Evolutionary conservation across 805 yeast genomes (phyloP), one percentile per base, ranked within the genome.

Genomic region (Kuraishia hungarica): DNA sequence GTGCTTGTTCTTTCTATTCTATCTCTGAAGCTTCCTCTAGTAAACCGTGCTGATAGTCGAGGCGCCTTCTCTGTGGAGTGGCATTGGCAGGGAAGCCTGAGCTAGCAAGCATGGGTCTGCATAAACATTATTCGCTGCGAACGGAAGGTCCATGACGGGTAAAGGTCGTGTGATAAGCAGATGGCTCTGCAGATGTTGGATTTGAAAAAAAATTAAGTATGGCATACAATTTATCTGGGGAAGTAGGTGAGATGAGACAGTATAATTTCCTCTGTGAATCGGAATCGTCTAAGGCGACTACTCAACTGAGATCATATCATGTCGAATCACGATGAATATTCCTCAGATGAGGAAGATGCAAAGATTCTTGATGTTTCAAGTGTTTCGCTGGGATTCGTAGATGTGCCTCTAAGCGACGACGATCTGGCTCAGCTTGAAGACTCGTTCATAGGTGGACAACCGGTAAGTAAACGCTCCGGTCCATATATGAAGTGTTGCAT

Each of bases 401-500:
- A 87, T 62, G 76, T 80, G 1, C 77, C 81, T n/a, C 76, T 79
- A 28, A 74, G 78, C 5, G 76, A 72, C 17, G 79, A 74, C 2
- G 82, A 77, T 39, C 62, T 59, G 46, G 76, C 82, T 28, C 69
- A 75, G 1, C 55, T 75, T 3, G 83, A 79, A 55, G 97, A 90
- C 63, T 82, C 96, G 0, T 84, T 89, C 59, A 77, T 93, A 35
- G 98, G 98, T 0, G 96, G 96, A 1, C 68, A 71, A 46, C 89
- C 92, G 7, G 64, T 72, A 47, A 58, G 72, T 52, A 8, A 17
- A 20, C 6, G 4, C 5, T 21, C 26, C 6, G 4, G 20, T 21
- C 26, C 17, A 35, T 35, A 13, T 10, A 35, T 35, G 17, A 10
- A 10, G 4, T 35, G 43, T 4, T 35, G 17, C n/a, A 26, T 35